Conservation (phyloP, 495 filamentous ascomycete genomes). For the Penicillium soppii region DNA sequence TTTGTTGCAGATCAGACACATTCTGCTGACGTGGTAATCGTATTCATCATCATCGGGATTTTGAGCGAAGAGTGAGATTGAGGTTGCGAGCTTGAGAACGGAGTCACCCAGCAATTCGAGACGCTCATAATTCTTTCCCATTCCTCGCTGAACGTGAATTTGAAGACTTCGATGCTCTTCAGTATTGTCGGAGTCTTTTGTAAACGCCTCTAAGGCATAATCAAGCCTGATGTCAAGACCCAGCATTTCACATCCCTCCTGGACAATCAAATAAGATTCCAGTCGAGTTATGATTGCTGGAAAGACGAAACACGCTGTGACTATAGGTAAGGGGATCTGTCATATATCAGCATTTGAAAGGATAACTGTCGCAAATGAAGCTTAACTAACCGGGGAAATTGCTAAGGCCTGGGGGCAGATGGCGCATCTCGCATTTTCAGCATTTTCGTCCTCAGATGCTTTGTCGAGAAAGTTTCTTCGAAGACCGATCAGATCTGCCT, state of each 20-base stretch:
- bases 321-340: conserved; percentile 63
- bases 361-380: neutral
- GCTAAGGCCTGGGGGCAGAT: conserved; percentile 64
- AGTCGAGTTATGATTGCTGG: conserved; percentile 82
- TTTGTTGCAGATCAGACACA: conserved; percentile 89
- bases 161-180: conserved; percentile 71
- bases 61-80: conserved; percentile 74
- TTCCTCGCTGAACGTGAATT: conserved; percentile 77
- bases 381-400: conserved; percentile 68
- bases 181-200: conserved; percentile 91
- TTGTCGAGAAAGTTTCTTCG: conserved; percentile 80
- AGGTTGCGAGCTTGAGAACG: conserved; percentile 94
- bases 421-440: conserved; percentile 31
- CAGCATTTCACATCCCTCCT: conserved; percentile 66
- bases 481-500: conserved; percentile 68
- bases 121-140: conserved; percentile 96
- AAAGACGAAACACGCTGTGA: conserved; percentile 67
- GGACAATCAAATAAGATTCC: conserved; percentile 76
- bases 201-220: conserved; percentile 84
- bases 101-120: conserved; percentile 93
- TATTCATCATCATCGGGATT: conserved; percentile 80
- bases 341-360: neutral
- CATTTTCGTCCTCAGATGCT: conserved; percentile 51
- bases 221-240: conserved; percentile 60
- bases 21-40: conserved; percentile 85